Evolutionary conservation across 257 asterid genomes (phyloP), one percentile per base, ranked within the genome.

Genomic region (Cordia subcordata): DNA sequence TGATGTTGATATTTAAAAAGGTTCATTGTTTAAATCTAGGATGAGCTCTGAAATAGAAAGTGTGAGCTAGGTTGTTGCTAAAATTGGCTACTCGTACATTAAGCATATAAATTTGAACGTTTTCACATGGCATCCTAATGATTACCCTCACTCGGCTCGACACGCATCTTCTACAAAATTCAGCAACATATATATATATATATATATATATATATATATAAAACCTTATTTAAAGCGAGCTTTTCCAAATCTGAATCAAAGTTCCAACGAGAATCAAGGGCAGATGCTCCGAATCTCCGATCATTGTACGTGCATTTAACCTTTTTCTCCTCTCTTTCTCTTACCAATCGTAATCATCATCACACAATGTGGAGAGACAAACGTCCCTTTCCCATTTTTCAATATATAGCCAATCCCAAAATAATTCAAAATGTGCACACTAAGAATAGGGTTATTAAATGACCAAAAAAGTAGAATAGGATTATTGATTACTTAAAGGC

Each of bases 261-360:
- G 44, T 32, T 57, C 49, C 53, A 17, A 17, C 55, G 62, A 16
- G 58, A 73, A 73, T 61, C 56, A 57, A 61, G 56, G 23, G 65
- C 60, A 60, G 67, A 46, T 63, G 58, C 62, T 49, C n/a, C 55
- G 61, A 63, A 78, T 75, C 79, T 65, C 55, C 33, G 8, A 60
- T 52, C 76, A 57, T 67, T n/a, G n/a, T n/a, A n/a, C n/a, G 75
- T 61, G 72, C 65, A n/a, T n/a, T 49, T 22, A 17, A 49, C 52
- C 45, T 37, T 47, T 54, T 14, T 66, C 22, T 46, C 23, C 55
- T n/a, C 32, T 18, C 49, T 67, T 45, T 66, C 63, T 61, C 57
- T 39, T 51, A 53, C 69, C 21, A 62, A 40, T 73, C 72, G 50
- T 63, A 73, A 74, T 70, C 73, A 67, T 78, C 52, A 53, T 65